Percentiles rank a stretch among this genome's conserved stretches.
Conservation (phyloP, 441 rosid species). For the Populus trichocarpa region DNA sequence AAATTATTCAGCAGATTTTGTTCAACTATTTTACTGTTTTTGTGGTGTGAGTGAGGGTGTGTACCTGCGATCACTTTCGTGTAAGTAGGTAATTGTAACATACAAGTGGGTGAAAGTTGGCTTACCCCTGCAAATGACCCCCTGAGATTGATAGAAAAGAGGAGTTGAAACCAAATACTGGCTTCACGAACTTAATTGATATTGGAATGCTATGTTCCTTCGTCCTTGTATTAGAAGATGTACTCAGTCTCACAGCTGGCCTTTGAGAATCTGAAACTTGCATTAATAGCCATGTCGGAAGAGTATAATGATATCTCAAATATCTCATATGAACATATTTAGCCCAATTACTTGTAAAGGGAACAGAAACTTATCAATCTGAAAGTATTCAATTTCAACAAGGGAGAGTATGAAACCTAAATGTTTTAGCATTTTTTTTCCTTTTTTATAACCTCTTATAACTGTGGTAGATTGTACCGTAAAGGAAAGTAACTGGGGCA, state of each 20-base stretch:
- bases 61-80: neutral
- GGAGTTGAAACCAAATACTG: conserved; percentile 84
- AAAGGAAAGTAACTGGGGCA: conserved; percentile 81
- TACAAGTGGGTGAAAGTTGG: conserved; percentile 12
- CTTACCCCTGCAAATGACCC: conserved; percentile 80
- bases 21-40: neutral
- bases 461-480: conserved; percentile 40
- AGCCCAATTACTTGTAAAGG: neutral
- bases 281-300: conserved; percentile 17
- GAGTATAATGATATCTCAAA: neutral
- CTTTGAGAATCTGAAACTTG: conserved; percentile 65
- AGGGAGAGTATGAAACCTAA: neutral
- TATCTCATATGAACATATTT: neutral
- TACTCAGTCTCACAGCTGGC: conserved; percentile 67
- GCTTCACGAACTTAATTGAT: conserved; percentile 70
- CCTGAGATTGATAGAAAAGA: conserved; percentile 69
- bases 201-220: conserved; percentile 52
- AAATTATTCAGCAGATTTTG: neutral
- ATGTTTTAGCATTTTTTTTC: neutral
- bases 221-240: conserved; percentile 67
- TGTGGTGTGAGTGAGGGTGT: neutral
- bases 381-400: neutral
- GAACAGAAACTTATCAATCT: conserved; percentile 4
- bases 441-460: neutral
- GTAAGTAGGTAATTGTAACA: neutral